Evolutionary conservation across 192 early-diverging fungal species (phyloP), one percentile per base, ranked within the genome.

Genomic region (Umbelopsis isabellina): DNA sequence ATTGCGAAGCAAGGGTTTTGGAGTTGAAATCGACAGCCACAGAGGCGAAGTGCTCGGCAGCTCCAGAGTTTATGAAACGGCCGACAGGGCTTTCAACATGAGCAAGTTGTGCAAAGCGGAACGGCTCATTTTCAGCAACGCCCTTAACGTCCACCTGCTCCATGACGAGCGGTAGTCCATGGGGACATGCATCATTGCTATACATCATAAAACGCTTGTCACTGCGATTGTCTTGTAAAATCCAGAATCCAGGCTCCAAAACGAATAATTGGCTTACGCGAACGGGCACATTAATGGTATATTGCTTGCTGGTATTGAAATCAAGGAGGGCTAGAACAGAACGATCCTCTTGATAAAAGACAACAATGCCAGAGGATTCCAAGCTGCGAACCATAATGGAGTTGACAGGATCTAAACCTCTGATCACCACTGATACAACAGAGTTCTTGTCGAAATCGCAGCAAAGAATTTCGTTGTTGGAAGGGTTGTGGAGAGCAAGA

Each of bases 401-500:
- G 33, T 78, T 75, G 16, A 73, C 67, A 16, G 76, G 83, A 25
- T 79, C 83, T 22, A 84, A 70, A 25, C 77, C 82, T 47, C 71
- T 22, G 11, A 83, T 71, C 3, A 75, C 61, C 22, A 85, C 76
- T 0, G 86, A 83, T 0, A 81, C 81, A 8, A 86, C 81, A 10
- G 73, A 73, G n/a, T 82, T 79, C 37, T 79, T 84, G 27, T 35
- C 35, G 44, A 85, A 84, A 70, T 89, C 87, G 51, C 83, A 70
- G 10, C 77, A 85, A 4, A 91, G 71, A 21, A 92, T 66, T 20
- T 81, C 81, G 65, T 89, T 84, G 48, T 89, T 86, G 1, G 80
- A 69, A 12, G 87, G 81, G 53, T 91, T 88, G 58, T 91, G 89
- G 22, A 92, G 74, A 25, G 79, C 74, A 20, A 92, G 71, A 65